phyloP scores from a whole-genome alignment of 176 grass and related monocot species.

The Avena insularis region DNA sequence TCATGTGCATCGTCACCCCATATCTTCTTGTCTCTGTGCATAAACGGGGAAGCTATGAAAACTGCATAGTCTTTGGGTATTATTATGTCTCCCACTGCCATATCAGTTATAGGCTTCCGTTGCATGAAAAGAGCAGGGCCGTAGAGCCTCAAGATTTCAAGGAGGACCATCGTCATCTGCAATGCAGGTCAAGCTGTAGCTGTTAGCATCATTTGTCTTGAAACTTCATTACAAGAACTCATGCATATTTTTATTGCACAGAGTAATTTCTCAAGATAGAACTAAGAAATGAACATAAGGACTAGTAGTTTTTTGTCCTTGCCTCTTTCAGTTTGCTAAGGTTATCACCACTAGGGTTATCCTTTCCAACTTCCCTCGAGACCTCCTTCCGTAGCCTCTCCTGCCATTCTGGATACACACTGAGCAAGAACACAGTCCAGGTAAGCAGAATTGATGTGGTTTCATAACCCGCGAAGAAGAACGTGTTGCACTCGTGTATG shows the following conservation, averaged over 20 bases:
- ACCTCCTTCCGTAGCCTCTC: conserved; percentile 68
- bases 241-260: not conserved
- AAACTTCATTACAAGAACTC: not conserved
- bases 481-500: conserved; percentile 70
- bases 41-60: conserved; percentile 33
- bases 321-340: conserved; percentile 62
- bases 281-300: not conserved
- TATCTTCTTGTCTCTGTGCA: conserved; percentile 40
- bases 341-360: conserved; percentile 31
- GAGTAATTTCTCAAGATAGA: not conserved
- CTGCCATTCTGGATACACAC: conserved; percentile 51
- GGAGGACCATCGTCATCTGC: conserved; percentile 52
- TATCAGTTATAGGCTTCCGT: conserved; percentile 17
- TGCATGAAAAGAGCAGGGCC: conserved; percentile 45
- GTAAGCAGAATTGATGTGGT: conserved; percentile 58
- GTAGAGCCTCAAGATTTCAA: conserved; percentile 47
- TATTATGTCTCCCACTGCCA: conserved; percentile 7
- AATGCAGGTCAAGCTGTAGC: not conserved
- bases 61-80: conserved; percentile 25
- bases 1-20: conserved; percentile 40
- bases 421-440: conserved; percentile 62
- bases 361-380: conserved; percentile 30
- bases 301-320: conserved; percentile 12
- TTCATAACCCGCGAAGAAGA: conserved; percentile 71
- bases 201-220: not conserved